Evolutionary conservation across 306 rosid genomes (phyloP), one percentile per base, ranked within the genome.

Genomic region (Prunus salicina): DNA sequence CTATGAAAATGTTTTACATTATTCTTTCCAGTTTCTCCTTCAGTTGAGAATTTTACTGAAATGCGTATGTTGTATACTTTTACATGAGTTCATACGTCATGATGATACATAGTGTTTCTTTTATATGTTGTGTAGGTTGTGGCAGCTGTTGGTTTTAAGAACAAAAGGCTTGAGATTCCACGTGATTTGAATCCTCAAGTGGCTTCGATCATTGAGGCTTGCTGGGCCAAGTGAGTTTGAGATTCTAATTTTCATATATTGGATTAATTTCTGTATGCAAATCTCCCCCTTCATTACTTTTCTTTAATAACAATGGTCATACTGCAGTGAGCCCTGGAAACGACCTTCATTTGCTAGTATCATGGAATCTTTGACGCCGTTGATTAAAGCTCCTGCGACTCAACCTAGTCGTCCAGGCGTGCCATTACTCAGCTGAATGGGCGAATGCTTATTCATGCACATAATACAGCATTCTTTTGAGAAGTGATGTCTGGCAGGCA

Each of bases 201-300:
- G 74, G 97, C 96, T 81, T 86, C 91, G 30, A 63, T 96, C 72
- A 96, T 96, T 67, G 98, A 91, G 82, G 91, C 83, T 76, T 96
- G 97, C 88, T 96, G 99, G 99, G 98, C 97, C 65, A 87, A 88
- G 99, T 96, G 85, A 86, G 97, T 88, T 78, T 53, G 27, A 69
- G 75, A 62, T 62, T 47, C 56, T 46, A 50, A 57, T 34, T 22
- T 55, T 24, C 64, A 62, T 79, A 32, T 16, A 10, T 38, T 67
- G 7, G 65, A 53, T 30, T 60, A 45, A 51, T 46, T 60, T 4
- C 70, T 53, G 30, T 3, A 62, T 62, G 22, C 16, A 19, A 11
- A 19, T 22, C 2, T 74, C 65, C 80, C 62, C 27, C 11, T 58
- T 64, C 20, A 41, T 51, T n/a, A 46, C 38, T 20, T 62, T 77